Conservation (phyloP, 257 asterid species). For the Coffea eugenioides region DNA sequence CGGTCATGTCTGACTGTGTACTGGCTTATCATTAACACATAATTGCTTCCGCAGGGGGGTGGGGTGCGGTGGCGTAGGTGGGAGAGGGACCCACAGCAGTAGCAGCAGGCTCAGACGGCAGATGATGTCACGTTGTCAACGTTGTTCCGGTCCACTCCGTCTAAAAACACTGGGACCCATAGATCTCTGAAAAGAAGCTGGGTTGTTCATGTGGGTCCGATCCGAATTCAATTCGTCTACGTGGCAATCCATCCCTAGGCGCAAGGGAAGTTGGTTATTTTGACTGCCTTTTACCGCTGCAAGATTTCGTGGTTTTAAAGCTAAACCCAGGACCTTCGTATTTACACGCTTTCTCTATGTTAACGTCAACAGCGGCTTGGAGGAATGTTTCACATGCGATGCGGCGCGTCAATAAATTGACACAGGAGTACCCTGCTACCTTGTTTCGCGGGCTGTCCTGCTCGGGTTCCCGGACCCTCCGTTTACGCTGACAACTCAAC, state of each 20-base stretch:
- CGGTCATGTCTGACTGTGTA: conserved; percentile 9
- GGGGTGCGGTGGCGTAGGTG: too few relatives aligned
- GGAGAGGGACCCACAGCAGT: conserved; percentile 5
- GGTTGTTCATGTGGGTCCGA: conserved; percentile 23
- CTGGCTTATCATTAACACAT: conserved; percentile 54
- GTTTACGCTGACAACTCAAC: conserved; percentile 53
- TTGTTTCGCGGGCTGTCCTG: conserved; percentile 24
- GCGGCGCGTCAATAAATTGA: not conserved
- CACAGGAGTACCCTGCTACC: not conserved
- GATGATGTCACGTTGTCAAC: conserved; percentile 21
- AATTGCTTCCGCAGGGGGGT: conserved; percentile 28
- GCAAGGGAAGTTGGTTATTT: conserved; percentile 22
- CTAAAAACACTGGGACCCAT: conserved; percentile 10
- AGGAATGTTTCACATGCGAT: not conserved
- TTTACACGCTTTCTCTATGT: not conserved
- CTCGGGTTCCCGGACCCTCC: conserved; percentile 55
- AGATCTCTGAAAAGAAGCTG: conserved; percentile 18
- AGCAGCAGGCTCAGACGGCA: not conserved
- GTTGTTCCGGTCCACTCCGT: conserved; percentile 8
- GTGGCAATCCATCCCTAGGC: not conserved
- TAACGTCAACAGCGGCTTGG: not conserved
- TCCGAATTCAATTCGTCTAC: conserved; percentile 27
- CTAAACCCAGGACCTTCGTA: not conserved
- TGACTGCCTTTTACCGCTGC: not conserved
- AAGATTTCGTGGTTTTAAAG: not conserved